These are phyloP conservation scores for Citrus cavaleriei DNA, from an alignment of 345 rosid genomes.

Conservation along the genomic window DNA sequence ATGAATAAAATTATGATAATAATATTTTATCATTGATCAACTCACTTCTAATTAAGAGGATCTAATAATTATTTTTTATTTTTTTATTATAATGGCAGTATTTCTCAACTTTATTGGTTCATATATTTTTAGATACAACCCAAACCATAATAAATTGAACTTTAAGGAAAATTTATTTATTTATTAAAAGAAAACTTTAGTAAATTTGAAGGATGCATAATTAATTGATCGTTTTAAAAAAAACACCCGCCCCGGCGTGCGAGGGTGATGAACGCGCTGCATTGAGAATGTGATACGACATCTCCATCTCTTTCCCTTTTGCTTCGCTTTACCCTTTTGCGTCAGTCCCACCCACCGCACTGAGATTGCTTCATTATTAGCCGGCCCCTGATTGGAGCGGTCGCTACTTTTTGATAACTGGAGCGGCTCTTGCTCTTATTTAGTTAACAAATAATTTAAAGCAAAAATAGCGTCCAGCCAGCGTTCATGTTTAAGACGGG, in stretches of 20 bases:
- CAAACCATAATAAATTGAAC: too few relatives aligned
- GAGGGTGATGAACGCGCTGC: constrained; percentile 8
- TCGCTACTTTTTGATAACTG: constrained; percentile 5
- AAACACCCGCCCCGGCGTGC: too few relatives aligned
- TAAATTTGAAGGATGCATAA: too few relatives aligned
- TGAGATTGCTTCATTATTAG: constrained; percentile 61
- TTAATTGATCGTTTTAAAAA: background rate
- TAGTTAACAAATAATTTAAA: background rate
- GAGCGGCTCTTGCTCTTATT: constrained; percentile 4
- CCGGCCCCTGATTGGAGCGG: constrained; percentile 15
- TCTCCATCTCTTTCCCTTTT: constrained; percentile 23
- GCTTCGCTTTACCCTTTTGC: constrained; percentile 41
- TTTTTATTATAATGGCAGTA: too few relatives aligned
- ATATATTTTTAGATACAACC: too few relatives aligned
- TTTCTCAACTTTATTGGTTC: too few relatives aligned
- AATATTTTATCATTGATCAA: too few relatives aligned
- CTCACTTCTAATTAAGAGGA: rapidly evolving
- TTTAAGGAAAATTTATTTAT: too few relatives aligned
- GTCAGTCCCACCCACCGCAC: constrained; percentile 83
- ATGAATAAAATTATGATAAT: too few relatives aligned
- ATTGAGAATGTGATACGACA: constrained; percentile 6
- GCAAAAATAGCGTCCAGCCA: background rate
- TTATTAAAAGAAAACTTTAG: too few relatives aligned
- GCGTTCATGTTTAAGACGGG: background rate
- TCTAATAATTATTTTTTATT: too few relatives aligned